Evolutionary conservation across 208 protist species (phyloP).

Genomic region (Crithidia bombi): DNA sequence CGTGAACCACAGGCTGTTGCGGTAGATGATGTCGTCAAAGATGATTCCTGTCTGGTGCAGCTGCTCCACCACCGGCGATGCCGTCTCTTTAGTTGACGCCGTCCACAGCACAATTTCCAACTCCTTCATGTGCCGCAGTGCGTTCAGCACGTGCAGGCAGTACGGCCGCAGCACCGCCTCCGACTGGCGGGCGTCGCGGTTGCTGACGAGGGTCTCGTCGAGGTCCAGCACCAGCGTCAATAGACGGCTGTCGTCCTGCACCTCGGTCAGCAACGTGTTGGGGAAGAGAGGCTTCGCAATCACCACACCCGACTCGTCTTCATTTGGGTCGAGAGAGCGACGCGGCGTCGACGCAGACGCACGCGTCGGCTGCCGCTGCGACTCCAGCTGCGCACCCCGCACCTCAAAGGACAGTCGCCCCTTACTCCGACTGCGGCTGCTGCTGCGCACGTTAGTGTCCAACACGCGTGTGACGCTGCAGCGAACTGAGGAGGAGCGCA

Average conservation of each 20-base stretch:
- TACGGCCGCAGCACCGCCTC: constrained; percentile 86
- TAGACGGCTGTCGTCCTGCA: constrained; percentile 56
- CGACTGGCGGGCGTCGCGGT: constrained; percentile 61
- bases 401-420: constrained; percentile 6
- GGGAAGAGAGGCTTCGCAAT: constrained; percentile 63
- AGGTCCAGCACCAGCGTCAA: constrained; percentile 93
- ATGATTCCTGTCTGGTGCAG: constrained; percentile 72
- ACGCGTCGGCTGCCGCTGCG: not conserved
- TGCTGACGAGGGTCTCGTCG: constrained; percentile 93
- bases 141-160: constrained; percentile 86
- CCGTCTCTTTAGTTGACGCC: constrained; percentile 91
- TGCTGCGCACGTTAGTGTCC: not conserved
- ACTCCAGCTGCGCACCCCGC: constrained; percentile 1
- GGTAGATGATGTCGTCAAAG: constrained; percentile 91
- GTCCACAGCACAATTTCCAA: constrained; percentile 94
- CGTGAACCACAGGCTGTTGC: constrained; percentile 91
- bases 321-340: constrained; percentile 20
- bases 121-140: constrained; percentile 81
- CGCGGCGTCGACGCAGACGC: not conserved
- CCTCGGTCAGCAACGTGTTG: constrained; percentile 57
- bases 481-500: constrained; percentile 19
- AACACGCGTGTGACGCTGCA: constrained; percentile 1
- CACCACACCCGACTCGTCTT: not conserved
- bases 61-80: constrained; percentile 80
- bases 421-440: constrained; percentile 1